These are phyloP conservation scores for Alternaria solani DNA, from an alignment of 2,329 filamentous ascomycete genomes.

Conservation along the genomic window DNA sequence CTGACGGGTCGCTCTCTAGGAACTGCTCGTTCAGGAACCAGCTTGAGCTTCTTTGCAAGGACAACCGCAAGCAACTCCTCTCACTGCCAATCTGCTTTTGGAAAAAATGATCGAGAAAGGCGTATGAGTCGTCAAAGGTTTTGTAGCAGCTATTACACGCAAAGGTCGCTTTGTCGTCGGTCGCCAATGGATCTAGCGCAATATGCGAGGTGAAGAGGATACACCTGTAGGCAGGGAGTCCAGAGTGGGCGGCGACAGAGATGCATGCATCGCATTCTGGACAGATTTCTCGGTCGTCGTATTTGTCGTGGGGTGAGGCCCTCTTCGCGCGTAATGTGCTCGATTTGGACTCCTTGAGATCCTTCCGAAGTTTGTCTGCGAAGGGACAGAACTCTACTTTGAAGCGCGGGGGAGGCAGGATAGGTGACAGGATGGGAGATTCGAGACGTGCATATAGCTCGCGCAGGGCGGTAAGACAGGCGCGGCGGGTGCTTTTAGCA, in stretches of 20 bases:
- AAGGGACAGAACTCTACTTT: slow-evolving; percentile 46
- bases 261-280: slow-evolving; percentile 43
- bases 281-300: slow-evolving; percentile 47
- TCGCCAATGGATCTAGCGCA: slow-evolving; percentile 8
- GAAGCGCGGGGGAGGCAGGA: slow-evolving; percentile 47
- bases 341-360: slow-evolving; percentile 26
- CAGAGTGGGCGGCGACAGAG: slow-evolving; percentile 43
- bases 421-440: slow-evolving; percentile 24
- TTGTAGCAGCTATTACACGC: slow-evolving; percentile 49
- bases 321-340: slow-evolving; percentile 39
- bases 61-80: slow-evolving; percentile 35
- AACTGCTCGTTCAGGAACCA: slow-evolving; percentile 28
- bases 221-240: slow-evolving; percentile 39
- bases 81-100: slow-evolving; percentile 47
- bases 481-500: slow-evolving; percentile 43
- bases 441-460: slow-evolving; percentile 41
- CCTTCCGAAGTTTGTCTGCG: slow-evolving; percentile 39
- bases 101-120: slow-evolving; percentile 47
- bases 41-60: slow-evolving; percentile 16
- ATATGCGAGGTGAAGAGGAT: slow-evolving; percentile 45
- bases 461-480: slow-evolving; percentile 40
- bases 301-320: slow-evolving; percentile 34
- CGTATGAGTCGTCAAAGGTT: slow-evolving; percentile 45
- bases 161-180: slow-evolving; percentile 36
- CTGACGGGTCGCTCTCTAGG: slow-evolving; percentile 31